Evolutionary conservation across 768 basidiomycete species (phyloP), one percentile per base, ranked within the genome.

Genomic region (Rhizopogon vulgaris): DNA sequence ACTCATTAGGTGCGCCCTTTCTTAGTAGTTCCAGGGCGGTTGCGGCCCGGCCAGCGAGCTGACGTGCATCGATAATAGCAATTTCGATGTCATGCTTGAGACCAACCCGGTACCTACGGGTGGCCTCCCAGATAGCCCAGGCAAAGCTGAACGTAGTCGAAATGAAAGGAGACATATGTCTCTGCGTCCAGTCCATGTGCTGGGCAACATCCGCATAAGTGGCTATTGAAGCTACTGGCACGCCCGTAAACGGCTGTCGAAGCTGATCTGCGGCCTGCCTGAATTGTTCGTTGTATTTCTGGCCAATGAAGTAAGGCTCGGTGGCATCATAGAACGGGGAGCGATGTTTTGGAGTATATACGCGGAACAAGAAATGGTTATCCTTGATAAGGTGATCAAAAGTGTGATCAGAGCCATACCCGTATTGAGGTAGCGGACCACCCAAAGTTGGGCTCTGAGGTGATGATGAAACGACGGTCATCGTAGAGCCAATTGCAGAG

Each of bases 51-150:
- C 74, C 77, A 12, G 74, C 67, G 28, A 90, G 67, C 48, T 80
- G 77, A 42, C 69, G 70, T 3, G 85, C 80, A 70, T 90, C 87
- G 60, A 90, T 89, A 52, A 90, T 72, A 12, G 88, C 87, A 55
- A 90, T 87, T 64, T 90, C 78, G 27, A 90, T 70, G 51, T 86
- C 81, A 55, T 87, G 85, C 65, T 90, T 90, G 49, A 88, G 69
- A 37, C 82, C 82, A 36, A 74, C 69, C 58, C 83, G 80, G 61
- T 86, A 87, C n/a, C 88, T 80, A 52, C 85, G 73, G 18, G 85
- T 75, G 4, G 87, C 88, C 63, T 90, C 88, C 86, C 86, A 90
- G 36, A 90, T 74, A 7, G 86, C 82, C 88, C 88, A 90, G 36
- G 77, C 78, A 57, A 90, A 86, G 70, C 84, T 89, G 64, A 90